Conservation (phyloP, 441 rosid species). For the Manihot esculenta region DNA sequence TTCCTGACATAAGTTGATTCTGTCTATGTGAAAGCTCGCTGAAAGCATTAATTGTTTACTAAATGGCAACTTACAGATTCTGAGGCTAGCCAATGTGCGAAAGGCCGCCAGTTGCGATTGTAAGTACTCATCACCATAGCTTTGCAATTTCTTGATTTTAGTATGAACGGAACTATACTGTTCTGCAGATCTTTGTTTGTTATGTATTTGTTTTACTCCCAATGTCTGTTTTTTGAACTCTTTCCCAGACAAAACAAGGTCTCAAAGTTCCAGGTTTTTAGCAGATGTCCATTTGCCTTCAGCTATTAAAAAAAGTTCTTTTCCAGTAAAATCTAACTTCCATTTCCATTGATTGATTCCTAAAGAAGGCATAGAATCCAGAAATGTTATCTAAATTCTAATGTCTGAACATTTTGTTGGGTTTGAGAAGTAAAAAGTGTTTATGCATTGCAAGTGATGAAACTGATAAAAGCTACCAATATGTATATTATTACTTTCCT, state of each 20-base stretch:
- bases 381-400: background rate
- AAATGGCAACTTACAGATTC: conserved; percentile 58
- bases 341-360: background rate
- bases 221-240: background rate
- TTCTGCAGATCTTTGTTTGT: background rate
- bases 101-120: conserved; percentile 88
- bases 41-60: conserved; percentile 17
- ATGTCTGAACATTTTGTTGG: background rate
- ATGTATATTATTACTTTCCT: background rate
- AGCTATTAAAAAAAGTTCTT: background rate
- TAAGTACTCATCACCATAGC: conserved; percentile 36
- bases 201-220: no score
- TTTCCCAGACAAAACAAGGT: background rate
- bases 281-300: background rate
- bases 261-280: background rate
- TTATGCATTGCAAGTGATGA: background rate
- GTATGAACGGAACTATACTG: background rate
- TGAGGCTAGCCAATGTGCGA: conserved; percentile 65
- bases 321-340: background rate
- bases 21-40: conserved; percentile 15
- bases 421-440: background rate
- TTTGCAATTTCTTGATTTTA: conserved; percentile 2
- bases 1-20: conserved; percentile 16
- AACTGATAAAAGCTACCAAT: background rate
- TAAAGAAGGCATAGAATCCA: background rate